These are phyloP conservation scores for Fusarium equiseti DNA, from an alignment of 2,329 filamentous ascomycete species.

Conservation along the genomic window DNA sequence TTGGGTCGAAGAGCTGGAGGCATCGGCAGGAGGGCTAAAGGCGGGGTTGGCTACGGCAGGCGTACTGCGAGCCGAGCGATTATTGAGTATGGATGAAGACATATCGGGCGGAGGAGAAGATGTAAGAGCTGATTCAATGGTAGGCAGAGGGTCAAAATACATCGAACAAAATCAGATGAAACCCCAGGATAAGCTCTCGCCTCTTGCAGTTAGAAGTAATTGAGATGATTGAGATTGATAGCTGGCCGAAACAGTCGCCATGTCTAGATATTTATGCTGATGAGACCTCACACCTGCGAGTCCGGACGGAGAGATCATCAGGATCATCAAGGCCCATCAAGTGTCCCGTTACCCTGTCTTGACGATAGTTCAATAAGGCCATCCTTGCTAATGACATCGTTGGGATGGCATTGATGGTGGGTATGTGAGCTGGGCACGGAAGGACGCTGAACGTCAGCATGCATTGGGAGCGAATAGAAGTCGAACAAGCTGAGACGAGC, in stretches of 20 bases:
- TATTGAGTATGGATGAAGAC: constrained; percentile 34
- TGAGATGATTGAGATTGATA: constrained; percentile 7
- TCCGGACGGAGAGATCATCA: constrained; percentile 18
- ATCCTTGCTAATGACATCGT: constrained; percentile 46
- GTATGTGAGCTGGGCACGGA: constrained; percentile 29
- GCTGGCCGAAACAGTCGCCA: constrained; percentile 10
- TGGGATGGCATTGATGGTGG: constrained; percentile 30
- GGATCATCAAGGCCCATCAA: constrained; percentile 14
- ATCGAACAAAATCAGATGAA: constrained; percentile 20
- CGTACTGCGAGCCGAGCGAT: constrained; percentile 45
- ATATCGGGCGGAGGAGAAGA: constrained; percentile 31
- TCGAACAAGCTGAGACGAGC: constrained; percentile 14
- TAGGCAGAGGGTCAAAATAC: constrained; percentile 31
- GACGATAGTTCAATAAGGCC: constrained; percentile 36
- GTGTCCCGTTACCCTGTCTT: constrained; percentile 25
- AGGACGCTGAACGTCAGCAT: constrained; percentile 26
- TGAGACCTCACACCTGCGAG: constrained; percentile 5
- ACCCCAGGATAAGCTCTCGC: constrained; percentile 8
- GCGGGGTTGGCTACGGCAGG: constrained; percentile 34
- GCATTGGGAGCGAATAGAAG: constrained; percentile 15
- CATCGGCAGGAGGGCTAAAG: constrained; percentile 40
- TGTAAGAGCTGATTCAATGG: constrained; percentile 35
- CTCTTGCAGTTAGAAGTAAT: constrained; percentile 11
- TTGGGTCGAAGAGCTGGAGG: constrained; percentile 18
- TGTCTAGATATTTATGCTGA: constrained; percentile 41